A percentile compares a stretch with the other conserved stretches of the same genome.
Evolutionary conservation across 805 yeast species (phyloP).

Genomic region (Saccharomycopsis sp.): DNA sequence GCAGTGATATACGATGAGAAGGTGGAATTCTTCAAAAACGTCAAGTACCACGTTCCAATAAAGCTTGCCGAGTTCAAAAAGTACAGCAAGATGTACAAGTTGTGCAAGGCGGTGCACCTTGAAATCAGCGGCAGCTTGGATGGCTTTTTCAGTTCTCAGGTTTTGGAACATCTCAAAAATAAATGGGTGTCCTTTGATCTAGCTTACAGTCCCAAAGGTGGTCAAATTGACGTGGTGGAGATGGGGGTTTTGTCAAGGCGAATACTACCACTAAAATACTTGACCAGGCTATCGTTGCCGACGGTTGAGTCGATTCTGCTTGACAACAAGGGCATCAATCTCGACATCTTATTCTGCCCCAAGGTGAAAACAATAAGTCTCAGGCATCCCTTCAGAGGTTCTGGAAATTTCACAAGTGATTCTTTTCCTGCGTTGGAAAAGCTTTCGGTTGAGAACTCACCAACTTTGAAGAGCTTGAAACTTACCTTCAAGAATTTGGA

Average conservation of each 20-base stretch:
- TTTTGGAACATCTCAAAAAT: neutral
- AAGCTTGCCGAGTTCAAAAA: neutral
- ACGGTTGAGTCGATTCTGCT: neutral
- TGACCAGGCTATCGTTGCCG: neutral
- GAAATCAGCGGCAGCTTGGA: neutral
- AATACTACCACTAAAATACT: neutral
- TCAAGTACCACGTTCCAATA: neutral
- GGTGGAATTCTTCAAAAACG: neutral
- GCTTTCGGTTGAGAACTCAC: neutral
- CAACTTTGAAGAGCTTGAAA: neutral
- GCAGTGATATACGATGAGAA: neutral
- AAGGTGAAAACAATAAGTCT: neutral
- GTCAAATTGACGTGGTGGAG: neutral
- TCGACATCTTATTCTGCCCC: neutral
- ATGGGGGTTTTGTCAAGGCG: neutral
- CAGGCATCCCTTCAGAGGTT: neutral
- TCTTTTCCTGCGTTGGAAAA: neutral
- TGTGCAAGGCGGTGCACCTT: neutral
- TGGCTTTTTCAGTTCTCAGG: neutral
- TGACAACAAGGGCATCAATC: neutral
- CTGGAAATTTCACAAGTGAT: neutral
- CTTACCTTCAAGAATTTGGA: neutral
- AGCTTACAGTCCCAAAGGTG: neutral
- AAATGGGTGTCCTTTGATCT: neutral
- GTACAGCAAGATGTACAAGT: neutral